phyloP scores from a whole-genome alignment of 2,329 filamentous ascomycete species.

The Xylaria sp. region DNA sequence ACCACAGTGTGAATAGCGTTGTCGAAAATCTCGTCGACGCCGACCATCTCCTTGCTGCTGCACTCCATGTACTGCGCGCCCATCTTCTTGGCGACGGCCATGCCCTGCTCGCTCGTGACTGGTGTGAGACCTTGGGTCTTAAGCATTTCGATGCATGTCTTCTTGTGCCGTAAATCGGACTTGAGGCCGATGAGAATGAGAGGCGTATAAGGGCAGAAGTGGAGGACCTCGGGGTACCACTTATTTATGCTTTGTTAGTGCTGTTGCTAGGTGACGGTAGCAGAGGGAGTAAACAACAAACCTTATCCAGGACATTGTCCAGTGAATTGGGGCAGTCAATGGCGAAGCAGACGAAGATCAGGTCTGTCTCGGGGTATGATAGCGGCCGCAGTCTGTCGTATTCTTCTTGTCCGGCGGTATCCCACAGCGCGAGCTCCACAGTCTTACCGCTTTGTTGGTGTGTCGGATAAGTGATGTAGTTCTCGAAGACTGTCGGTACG shows the following conservation, averaged over 20 bases:
- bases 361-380: constrained; percentile 96
- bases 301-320: constrained; percentile 99
- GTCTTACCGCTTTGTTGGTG: constrained; percentile 91
- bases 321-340: constrained; percentile 98
- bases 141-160: constrained; percentile 97
- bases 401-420: constrained; percentile 98
- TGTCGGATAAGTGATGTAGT: constrained; percentile 97
- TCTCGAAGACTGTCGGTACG: constrained; percentile 98
- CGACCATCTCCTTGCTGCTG: constrained; percentile 96
- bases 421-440: constrained; percentile 96
- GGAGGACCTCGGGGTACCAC: constrained; percentile 99
- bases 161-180: constrained; percentile 94
- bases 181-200: constrained; percentile 96
- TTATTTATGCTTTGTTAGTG: constrained; percentile 18
- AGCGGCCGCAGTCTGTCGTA: constrained; percentile 96
- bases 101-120: constrained; percentile 90
- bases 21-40: constrained; percentile 97
- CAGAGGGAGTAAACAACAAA: constrained; percentile 56
- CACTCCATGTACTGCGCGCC: constrained; percentile 96
- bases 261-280: constrained; percentile 11
- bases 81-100: constrained; percentile 91
- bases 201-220: constrained; percentile 98
- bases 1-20: constrained; percentile 90
- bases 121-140: constrained; percentile 97
- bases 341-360: constrained; percentile 98